Percentiles rank a stretch among this genome's conserved stretches.
phyloP scores from a whole-genome alignment of 2,329 filamentous ascomycete species.

The Raffaelea deltoideospora region DNA sequence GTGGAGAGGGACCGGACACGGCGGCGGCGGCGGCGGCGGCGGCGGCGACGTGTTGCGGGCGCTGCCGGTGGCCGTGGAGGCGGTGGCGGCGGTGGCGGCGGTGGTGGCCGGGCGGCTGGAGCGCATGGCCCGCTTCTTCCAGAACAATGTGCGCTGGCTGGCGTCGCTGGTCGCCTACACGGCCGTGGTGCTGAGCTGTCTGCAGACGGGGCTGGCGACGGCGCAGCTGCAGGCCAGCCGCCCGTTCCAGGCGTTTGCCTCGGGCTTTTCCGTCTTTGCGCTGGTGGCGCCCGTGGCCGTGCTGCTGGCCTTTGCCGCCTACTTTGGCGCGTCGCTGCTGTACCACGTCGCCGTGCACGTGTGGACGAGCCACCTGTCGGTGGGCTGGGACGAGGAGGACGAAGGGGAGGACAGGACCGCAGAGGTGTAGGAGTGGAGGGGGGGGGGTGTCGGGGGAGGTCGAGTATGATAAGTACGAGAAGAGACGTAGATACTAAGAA shows the following conservation, averaged over 20 bases:
- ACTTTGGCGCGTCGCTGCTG: slow-evolving; percentile 8
- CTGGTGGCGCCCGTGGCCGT: slow-evolving; percentile 24
- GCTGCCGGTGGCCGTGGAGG: too few species aligned
- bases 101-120: slow-evolving; percentile 13
- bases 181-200: slow-evolving; percentile 28
- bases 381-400: neutral
- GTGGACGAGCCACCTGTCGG: slow-evolving; percentile 3
- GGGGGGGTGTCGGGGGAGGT: neutral
- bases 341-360: slow-evolving; percentile 9
- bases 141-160: slow-evolving; percentile 25
- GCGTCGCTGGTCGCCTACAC: slow-evolving; percentile 24
- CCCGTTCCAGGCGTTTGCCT: slow-evolving; percentile 26
- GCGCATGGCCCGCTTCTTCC: slow-evolving; percentile 24
- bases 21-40: too few species aligned
- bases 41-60: slow-evolving; percentile 8
- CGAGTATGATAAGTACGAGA: too few species aligned
- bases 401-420: neutral
- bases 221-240: slow-evolving; percentile 16
- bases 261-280: slow-evolving; percentile 32
- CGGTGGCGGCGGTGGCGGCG: slow-evolving; percentile 6
- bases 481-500: too few species aligned
- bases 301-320: slow-evolving; percentile 6
- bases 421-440: neutral
- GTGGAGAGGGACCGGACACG: too few species aligned
- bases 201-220: slow-evolving; percentile 31